These are phyloP conservation scores for Stagonosporopsis rhizophila DNA, from an alignment of 2,329 filamentous ascomycete genomes.

Conservation along the genomic window DNA sequence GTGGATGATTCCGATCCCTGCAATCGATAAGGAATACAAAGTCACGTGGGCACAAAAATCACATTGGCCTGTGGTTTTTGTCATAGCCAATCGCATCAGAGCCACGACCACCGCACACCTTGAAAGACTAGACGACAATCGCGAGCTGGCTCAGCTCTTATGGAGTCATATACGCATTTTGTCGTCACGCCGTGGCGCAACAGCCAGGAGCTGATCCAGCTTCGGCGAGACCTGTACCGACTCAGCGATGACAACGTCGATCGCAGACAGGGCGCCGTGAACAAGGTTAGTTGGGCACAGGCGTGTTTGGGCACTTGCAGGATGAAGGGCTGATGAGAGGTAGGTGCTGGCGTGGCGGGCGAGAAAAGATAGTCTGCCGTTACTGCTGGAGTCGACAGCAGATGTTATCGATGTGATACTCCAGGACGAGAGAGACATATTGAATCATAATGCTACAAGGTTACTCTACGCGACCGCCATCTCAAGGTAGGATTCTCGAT, in stretches of 20 bases:
- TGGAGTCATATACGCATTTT: conserved; percentile 53
- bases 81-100: conserved; percentile 10
- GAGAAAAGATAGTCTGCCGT: conserved; percentile 61
- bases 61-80: background rate
- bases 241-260: conserved; percentile 28
- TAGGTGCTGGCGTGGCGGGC: conserved; percentile 46
- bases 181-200: conserved; percentile 77
- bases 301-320: background rate
- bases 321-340: conserved; percentile 26
- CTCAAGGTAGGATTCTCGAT: conserved; percentile 62
- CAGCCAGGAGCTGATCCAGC: conserved; percentile 68
- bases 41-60: conserved; percentile 6
- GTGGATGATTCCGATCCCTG: background rate
- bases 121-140: background rate
- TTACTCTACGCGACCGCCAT: conserved; percentile 78
- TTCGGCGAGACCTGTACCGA: conserved; percentile 71
- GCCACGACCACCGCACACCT: conserved; percentile 4
- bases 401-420: conserved; percentile 73
- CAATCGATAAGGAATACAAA: conserved; percentile 8
- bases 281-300: conserved; percentile 43
- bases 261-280: conserved; percentile 47
- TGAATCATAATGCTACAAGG: conserved; percentile 66
- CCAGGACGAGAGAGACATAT: conserved; percentile 61
- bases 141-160: conserved; percentile 11
- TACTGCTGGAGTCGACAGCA: conserved; percentile 80